These are phyloP conservation scores for Ophiostoma populinum DNA, from an alignment of 2,329 filamentous ascomycete genomes.

Conservation along the genomic window DNA sequence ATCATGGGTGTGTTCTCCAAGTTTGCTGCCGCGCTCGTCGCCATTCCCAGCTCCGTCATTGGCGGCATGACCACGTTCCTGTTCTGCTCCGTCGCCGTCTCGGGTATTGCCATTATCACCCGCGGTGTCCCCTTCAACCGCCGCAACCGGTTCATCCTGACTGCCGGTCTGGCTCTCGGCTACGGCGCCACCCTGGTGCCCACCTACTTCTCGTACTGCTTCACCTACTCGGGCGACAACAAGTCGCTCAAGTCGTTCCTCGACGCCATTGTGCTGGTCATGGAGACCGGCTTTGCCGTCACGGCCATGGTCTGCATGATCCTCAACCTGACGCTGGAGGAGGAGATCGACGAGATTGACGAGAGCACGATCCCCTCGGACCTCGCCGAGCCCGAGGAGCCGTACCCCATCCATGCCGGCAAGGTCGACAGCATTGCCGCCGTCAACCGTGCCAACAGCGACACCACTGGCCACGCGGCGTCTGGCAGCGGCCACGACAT, in stretches of 20 bases:
- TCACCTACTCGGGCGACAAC: conserved; percentile 55
- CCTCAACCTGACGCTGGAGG: conserved; percentile 54
- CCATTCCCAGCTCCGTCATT: conserved; percentile 51
- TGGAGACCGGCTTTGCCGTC: conserved; percentile 61
- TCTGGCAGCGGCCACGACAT: conserved; percentile 1
- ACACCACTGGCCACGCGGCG: background rate
- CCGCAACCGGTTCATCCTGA: conserved; percentile 67
- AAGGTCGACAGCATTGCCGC: background rate
- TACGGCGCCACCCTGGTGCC: conserved; percentile 52
- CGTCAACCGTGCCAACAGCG: background rate
- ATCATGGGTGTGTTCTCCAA: conserved; percentile 73
- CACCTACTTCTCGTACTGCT: conserved; percentile 51
- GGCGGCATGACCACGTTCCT: conserved; percentile 68
- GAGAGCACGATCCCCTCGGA: conserved; percentile 14
- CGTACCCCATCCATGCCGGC: background rate
- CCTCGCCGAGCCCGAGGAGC: conserved; percentile 4
- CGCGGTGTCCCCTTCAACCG: conserved; percentile 56
- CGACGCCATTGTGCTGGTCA: conserved; percentile 54
- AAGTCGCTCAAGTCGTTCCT: conserved; percentile 53
- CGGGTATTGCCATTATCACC: conserved; percentile 59
- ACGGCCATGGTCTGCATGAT: conserved; percentile 56
- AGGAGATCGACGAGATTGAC: conserved; percentile 58
- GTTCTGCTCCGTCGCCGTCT: conserved; percentile 59
- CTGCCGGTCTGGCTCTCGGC: conserved; percentile 54
- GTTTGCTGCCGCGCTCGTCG: conserved; percentile 61